Evolutionary conservation across 768 basidiomycete species (phyloP), one percentile per base, ranked within the genome.

Genomic region (Auriscalpium orientale): DNA sequence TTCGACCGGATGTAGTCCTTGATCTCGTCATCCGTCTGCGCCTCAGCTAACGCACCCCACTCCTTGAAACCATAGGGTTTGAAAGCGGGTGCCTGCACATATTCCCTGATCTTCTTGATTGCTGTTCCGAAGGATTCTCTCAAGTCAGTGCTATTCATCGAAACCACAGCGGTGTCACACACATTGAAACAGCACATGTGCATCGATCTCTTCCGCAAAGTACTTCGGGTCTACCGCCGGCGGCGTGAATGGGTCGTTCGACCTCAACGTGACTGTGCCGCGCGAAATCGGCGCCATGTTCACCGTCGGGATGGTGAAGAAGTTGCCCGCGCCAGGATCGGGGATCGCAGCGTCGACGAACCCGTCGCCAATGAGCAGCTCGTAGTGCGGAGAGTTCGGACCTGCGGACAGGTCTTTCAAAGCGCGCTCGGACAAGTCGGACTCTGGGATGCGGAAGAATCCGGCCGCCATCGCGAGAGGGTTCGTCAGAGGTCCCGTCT

Each of bases 21-120:
- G 40, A 61, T 61, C 43, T 64, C 63, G 28, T 60, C 60, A 40
- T 61, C 60, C 28, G 60, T 61, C 55, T 59, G 22, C 15, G 18
- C 16, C 8, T 18, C 20, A 35, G n/a, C 22, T 47, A 3, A 21
- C 20, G 16, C 34, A n/a, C 38, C 37, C 28, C 20, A 54, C 57
- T 40, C 37, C 13, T 4, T 50, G 21, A n/a, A 37, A n/a, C 8
- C 13, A 8, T 33, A 47, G 34, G 37, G 4, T 7, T 13, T 8
- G 18, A 12, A 16, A 4, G 37, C n/a, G 2, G 9, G 36, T 18
- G 33, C 15, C 7, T 13, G n/a, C 7, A 37, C 21, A 34, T 44
- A 56, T 50, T 51, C 58, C 21, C 49, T 20, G 20, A 53, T 56
- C 40, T 43, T 43, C 40, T 43, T 43, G 3, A 43, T 18, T 6